Base-by-base conservation (phyloP, 2,329 filamentous ascomycete genomes). In the Trematosphaeria pertusa region DNA sequence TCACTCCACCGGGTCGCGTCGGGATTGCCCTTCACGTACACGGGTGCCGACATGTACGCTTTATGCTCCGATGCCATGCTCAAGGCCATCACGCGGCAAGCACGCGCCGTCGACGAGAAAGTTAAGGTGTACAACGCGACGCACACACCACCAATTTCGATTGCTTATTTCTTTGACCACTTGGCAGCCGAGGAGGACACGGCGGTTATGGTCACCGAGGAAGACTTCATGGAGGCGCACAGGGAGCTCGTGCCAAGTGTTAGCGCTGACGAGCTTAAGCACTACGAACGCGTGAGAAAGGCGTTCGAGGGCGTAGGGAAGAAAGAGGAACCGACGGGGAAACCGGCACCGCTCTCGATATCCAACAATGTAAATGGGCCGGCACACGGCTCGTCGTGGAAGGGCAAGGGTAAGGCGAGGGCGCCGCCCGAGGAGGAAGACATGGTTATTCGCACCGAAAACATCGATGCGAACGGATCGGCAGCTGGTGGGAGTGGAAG, bases 41-140 rank as follows among this genome's bases (percentile, higher is more conserved):
- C 94, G 0, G 94, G 94, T 65, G 94, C 94, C 53, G 94, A 99
- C 75, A 87, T 99, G 67, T 99, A 99, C 73, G 94, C 94, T 1
- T 81, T 99, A 15, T 97, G 93, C 77, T 96, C 91, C 33, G 94
- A 99, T 71, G 91, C 94, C 40, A 99, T 99, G 94, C 87, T 99
- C 59, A 97, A 99, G 72, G 94, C 94, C 15, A 93, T 99, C 48
- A 99, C 94, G 2, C 86, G 94, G 4, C 90, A 95, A 67, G 91
- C 94, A 2, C 82, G 85, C 1, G 80, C 84, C 2, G 92, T 97
- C 2, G 94, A 99, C 69, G 79, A 83, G 39, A 94, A 94, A 71
- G 88, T 99, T 57, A 81, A 82, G 17, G 78, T 80, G 4, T 78
- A 96, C 69, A 89, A 89, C 61, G 70, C 75, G 2, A 72, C 69